Percentiles rank a stretch among this genome's conserved stretches.
These are phyloP conservation scores for Cystofilobasidium capitatum DNA, from an alignment of 768 basidiomycete species.

Conservation along the genomic window DNA sequence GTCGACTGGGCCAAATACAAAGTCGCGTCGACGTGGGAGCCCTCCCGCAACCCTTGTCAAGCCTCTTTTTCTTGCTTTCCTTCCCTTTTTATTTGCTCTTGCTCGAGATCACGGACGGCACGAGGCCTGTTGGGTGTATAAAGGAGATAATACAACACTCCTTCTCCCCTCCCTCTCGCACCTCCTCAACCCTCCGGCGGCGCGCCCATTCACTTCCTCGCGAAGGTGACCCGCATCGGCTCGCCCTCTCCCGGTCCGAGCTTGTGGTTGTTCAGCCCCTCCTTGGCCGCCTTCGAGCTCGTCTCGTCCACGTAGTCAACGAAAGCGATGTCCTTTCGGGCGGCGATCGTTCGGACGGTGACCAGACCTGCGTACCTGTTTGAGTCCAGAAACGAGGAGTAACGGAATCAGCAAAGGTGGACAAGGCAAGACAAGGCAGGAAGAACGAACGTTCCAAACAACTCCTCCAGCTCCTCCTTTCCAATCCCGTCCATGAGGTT, in stretches of 20 bases:
- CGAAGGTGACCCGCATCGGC: conserved; percentile 34
- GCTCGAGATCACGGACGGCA: too few relatives aligned
- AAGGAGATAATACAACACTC: too few relatives aligned
- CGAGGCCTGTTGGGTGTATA: too few relatives aligned
- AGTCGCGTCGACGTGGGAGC: too few relatives aligned
- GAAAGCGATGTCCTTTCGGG: conserved; percentile 95
- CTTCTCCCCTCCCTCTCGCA: too few relatives aligned
- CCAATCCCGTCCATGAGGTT: conserved; percentile 88
- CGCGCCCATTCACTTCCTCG: conserved; percentile 30
- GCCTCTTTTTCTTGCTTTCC: too few relatives aligned
- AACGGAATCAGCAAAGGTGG: background rate
- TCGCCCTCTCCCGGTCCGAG: conserved; percentile 39
- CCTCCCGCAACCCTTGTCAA: too few relatives aligned
- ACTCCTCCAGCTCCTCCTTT: conserved; percentile 77
- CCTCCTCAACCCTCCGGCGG: too few relatives aligned
- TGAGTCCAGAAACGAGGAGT: background rate
- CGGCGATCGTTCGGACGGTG: conserved; percentile 97
- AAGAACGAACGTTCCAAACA: conserved; percentile 75
- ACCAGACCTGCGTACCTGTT: conserved; percentile 81
- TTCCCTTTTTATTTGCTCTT: too few relatives aligned
- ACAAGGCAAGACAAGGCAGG: background rate
- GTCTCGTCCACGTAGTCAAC: conserved; percentile 93
- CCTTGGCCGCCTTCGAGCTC: conserved; percentile 81
- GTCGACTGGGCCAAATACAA: too few relatives aligned
- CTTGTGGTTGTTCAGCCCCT: conserved; percentile 94